A percentile compares a stretch with the other conserved stretches of the same genome.
Conservation (phyloP, 1,284 basidiomycete species). For the Xerocomus amazonicus region DNA sequence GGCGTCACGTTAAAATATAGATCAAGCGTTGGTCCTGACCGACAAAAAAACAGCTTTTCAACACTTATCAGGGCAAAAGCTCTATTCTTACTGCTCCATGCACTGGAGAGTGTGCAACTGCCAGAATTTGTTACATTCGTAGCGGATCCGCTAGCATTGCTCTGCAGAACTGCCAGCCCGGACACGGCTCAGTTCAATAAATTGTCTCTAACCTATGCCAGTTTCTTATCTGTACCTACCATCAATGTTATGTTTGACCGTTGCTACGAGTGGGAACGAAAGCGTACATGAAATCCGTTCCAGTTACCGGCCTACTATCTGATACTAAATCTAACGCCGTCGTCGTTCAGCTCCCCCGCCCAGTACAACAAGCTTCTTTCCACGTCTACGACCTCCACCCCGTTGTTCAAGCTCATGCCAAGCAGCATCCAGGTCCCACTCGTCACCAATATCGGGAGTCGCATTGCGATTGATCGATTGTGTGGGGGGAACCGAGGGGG, state of each 20-base stretch:
- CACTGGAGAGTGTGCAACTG: constrained; percentile 54
- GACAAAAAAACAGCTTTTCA: constrained; percentile 51
- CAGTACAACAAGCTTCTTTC: constrained; percentile 63
- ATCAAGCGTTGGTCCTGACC: constrained; percentile 4
- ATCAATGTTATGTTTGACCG: constrained; percentile 5
- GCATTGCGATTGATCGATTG: constrained; percentile 18
- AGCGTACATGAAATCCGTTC: neutral
- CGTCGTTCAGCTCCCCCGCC: constrained; percentile 52
- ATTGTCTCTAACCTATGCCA: neutral
- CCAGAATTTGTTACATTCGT: constrained; percentile 79
- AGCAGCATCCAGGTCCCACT: constrained; percentile 75
- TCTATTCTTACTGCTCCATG: constrained; percentile 56
- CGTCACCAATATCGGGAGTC: constrained; percentile 47
- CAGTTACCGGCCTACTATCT: neutral
- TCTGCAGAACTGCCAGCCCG: constrained; percentile 53
- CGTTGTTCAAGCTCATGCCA: constrained; percentile 78
- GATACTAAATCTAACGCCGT: constrained; percentile 29
- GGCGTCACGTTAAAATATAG: neutral
- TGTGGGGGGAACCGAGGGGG: constrained; percentile 16
- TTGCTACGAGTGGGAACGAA: constrained; percentile 17
- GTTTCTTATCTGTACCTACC: neutral
- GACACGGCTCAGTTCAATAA: constrained; percentile 67
- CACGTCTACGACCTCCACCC: constrained; percentile 51
- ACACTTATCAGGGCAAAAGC: constrained; percentile 68
- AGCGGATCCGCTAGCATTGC: constrained; percentile 63